Evolutionary conservation across 2,329 filamentous ascomycete species (phyloP).

Genomic region (Fusarium tricinctum): DNA sequence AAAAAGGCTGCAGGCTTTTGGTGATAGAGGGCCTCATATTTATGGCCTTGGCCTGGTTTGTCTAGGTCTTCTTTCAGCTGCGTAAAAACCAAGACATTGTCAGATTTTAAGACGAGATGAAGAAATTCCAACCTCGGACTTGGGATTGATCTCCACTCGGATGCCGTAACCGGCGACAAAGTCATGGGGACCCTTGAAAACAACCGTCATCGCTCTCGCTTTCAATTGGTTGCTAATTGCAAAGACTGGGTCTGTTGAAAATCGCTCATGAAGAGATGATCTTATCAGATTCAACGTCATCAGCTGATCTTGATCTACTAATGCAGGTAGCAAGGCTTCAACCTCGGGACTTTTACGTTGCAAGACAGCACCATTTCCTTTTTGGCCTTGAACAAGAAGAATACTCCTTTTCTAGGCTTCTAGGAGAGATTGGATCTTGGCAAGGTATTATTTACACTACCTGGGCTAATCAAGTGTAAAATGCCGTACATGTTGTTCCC

Average conservation of each 20-base stretch:
- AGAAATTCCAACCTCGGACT: conserved; percentile 22
- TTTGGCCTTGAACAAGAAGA: neutral
- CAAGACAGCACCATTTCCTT: conserved; percentile 14
- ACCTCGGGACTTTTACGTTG: neutral
- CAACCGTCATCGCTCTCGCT: neutral
- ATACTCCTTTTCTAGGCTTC: neutral
- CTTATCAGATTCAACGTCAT: conserved; percentile 40
- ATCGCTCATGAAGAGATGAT: conserved; percentile 41
- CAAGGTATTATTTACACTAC: neutral
- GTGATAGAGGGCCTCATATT: neutral
- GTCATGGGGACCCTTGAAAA: conserved; percentile 35
- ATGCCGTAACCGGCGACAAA: conserved; percentile 29
- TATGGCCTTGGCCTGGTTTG: neutral
- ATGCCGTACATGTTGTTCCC: neutral
- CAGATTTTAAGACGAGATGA: neutral
- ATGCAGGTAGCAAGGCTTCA: conserved; percentile 35
- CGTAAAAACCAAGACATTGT: neutral
- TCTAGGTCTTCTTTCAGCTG: neutral
- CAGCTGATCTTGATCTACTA: conserved; percentile 22
- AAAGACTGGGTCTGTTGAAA: conserved; percentile 27
- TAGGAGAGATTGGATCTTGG: neutral
- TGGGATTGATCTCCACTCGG: conserved; percentile 9
- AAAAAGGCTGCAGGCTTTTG: neutral
- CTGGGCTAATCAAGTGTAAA: neutral
- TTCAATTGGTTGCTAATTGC: neutral